Conservation (phyloP, 495 filamentous ascomycete species). For the Annulohypoxylon stygium region DNA sequence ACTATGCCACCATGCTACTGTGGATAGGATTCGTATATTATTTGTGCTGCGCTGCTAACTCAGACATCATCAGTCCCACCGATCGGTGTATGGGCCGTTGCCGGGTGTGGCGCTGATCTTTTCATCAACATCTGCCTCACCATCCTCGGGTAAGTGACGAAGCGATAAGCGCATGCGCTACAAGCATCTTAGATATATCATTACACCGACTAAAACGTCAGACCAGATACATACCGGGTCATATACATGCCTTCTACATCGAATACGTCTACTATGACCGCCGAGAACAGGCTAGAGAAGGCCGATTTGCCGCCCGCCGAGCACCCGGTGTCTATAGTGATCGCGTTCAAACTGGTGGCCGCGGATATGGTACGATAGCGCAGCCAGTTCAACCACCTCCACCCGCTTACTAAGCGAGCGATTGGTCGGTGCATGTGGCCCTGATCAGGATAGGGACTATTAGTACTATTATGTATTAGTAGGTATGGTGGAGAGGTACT, state of each 20-base stretch:
- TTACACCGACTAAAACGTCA: constrained; percentile 9
- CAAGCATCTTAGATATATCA: neutral
- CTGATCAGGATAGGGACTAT: neutral
- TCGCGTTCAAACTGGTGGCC: constrained; percentile 78
- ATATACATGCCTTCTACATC: constrained; percentile 92
- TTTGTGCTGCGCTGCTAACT: constrained; percentile 9
- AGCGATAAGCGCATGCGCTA: neutral
- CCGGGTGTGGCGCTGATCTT: constrained; percentile 81
- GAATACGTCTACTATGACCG: constrained; percentile 89
- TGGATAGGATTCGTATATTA: neutral
- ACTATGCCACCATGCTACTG: neutral
- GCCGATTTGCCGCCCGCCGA: constrained; percentile 58
- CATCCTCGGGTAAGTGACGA: constrained; percentile 62
- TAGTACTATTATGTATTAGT: neutral
- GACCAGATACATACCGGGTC: constrained; percentile 78
- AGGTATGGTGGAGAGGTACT: neutral
- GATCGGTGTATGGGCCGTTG: constrained; percentile 56
- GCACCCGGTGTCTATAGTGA: constrained; percentile 86
- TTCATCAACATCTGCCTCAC: constrained; percentile 94
- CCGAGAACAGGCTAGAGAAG: constrained; percentile 67
- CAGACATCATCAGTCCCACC: constrained; percentile 55
- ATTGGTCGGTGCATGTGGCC: neutral
- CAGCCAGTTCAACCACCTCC: constrained; percentile 41
- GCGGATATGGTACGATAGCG: constrained; percentile 67
- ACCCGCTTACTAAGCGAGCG: constrained; percentile 24